A percentile compares a stretch with the other conserved stretches of the same genome.
These are phyloP conservation scores for Testicularia cyperi DNA, from an alignment of 1,284 basidiomycete genomes.

Conservation along the genomic window DNA sequence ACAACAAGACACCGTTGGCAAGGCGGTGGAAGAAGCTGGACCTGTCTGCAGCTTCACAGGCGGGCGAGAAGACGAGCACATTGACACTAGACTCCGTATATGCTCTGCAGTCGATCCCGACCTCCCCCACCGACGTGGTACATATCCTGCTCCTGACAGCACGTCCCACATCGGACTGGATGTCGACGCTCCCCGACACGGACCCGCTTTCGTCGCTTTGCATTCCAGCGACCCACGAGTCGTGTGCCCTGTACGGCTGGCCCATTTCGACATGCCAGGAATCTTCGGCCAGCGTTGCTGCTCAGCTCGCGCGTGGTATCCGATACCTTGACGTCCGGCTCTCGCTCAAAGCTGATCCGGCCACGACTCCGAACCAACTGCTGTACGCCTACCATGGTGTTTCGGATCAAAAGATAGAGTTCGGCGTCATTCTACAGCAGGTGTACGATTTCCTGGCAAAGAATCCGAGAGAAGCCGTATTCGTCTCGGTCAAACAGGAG, in stretches of 20 bases:
- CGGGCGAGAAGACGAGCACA: too few species aligned
- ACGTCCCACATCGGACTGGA: constrained; percentile 11
- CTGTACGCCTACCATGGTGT: constrained; percentile 47
- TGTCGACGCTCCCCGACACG: constrained; percentile 20
- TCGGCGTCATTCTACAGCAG: constrained; percentile 28
- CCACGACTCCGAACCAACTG: constrained; percentile 9
- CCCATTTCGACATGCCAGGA: constrained; percentile 45
- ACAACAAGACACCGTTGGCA: too few species aligned
- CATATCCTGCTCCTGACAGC: constrained; percentile 32
- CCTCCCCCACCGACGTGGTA: not conserved
- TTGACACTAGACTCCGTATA: not conserved
- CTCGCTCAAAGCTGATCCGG: constrained; percentile 21
- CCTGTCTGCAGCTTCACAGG: not conserved
- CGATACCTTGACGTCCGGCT: constrained; percentile 48
- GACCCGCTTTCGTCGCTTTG: constrained; percentile 24
- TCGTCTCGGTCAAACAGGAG: constrained; percentile 46
- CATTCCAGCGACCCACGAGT: constrained; percentile 50
- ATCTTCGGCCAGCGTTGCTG: constrained; percentile 4
- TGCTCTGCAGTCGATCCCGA: constrained; percentile 5
- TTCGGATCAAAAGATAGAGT: constrained; percentile 37
- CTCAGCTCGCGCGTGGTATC: constrained; percentile 38
- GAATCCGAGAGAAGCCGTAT: constrained; percentile 25
- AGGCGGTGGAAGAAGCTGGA: constrained; percentile 1
- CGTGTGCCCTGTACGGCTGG: constrained; percentile 43
- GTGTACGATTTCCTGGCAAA: constrained; percentile 20